phyloP scores from a whole-genome alignment of 2,329 filamentous ascomycete species.

The Arachnomyces sp. region DNA sequence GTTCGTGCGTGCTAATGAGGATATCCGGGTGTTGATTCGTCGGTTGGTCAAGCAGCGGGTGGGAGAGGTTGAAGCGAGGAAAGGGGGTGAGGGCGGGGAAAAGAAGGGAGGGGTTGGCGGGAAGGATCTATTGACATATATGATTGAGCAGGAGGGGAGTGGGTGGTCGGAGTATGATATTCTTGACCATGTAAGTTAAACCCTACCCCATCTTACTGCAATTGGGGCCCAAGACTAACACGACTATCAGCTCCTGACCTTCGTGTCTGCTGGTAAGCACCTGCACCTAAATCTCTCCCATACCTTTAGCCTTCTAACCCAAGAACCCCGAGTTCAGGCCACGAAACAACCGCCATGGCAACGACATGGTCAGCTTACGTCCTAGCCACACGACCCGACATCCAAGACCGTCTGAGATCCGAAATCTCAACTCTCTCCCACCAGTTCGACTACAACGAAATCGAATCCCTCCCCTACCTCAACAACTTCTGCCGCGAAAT shows the following conservation, averaged over 20 bases:
- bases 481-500: conserved; percentile 39
- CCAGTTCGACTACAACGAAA: conserved; percentile 25
- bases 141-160: conserved; percentile 30
- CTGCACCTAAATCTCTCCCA: background rate
- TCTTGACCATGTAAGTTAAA: conserved; percentile 24
- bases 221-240: background rate
- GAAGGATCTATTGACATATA: conserved; percentile 19
- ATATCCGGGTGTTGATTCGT: conserved; percentile 28
- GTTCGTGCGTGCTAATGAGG: conserved; percentile 28
- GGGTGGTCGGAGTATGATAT: conserved; percentile 33
- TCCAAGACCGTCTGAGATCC: conserved; percentile 32
- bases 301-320: too few species aligned
- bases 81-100: conserved; percentile 4
- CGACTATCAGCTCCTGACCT: background rate
- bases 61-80: conserved; percentile 19
- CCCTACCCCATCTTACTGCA: background rate
- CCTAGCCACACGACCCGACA: conserved; percentile 26
- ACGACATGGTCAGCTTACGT: conserved; percentile 37
- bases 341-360: conserved; percentile 38
- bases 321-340: conserved; percentile 33
- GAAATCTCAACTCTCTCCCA: conserved; percentile 27
- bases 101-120: too few species aligned
- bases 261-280: conserved; percentile 1
- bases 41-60: conserved; percentile 23
- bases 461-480: conserved; percentile 33